Percentiles rank a stretch among this genome's conserved stretches.
Evolutionary conservation across 2,329 filamentous ascomycete genomes (phyloP).

Genomic region (Fusarium coffeatum): DNA sequence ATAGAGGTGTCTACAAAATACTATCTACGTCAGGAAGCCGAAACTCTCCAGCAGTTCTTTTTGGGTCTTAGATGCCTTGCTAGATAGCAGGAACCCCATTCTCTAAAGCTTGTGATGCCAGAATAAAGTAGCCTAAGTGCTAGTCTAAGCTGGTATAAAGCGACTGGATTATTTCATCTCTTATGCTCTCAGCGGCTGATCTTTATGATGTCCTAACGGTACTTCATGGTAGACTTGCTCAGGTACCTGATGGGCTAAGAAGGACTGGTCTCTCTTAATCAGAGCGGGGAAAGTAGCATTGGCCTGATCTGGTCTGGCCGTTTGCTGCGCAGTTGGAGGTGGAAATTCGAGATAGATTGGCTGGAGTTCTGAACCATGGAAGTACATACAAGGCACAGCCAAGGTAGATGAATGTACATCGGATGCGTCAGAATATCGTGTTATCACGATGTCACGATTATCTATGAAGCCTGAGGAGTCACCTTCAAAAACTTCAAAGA

Average conservation of each 20-base stretch:
- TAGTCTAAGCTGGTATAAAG: background rate
- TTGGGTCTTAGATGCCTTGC: background rate
- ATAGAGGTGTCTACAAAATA: background rate
- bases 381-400: background rate
- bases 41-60: background rate
- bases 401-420: background rate
- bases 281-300: slow-evolving; percentile 44
- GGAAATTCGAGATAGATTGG: slow-evolving; percentile 20
- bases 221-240: background rate
- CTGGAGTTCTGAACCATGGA: background rate
- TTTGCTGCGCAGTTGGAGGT: slow-evolving; percentile 17
- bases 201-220: background rate
- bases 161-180: background rate
- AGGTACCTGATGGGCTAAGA: background rate
- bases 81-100: background rate
- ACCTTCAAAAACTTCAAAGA: background rate
- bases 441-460: background rate
- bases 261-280: background rate
- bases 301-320: slow-evolving; percentile 7
- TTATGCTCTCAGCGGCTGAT: background rate
- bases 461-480: background rate
- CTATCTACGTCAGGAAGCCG: background rate
- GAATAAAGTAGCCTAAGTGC: background rate
- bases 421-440: background rate
- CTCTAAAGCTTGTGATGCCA: background rate